These are phyloP conservation scores for Candida cerambycidarum DNA, from an alignment of 805 yeast genomes.

Conservation along the genomic window DNA sequence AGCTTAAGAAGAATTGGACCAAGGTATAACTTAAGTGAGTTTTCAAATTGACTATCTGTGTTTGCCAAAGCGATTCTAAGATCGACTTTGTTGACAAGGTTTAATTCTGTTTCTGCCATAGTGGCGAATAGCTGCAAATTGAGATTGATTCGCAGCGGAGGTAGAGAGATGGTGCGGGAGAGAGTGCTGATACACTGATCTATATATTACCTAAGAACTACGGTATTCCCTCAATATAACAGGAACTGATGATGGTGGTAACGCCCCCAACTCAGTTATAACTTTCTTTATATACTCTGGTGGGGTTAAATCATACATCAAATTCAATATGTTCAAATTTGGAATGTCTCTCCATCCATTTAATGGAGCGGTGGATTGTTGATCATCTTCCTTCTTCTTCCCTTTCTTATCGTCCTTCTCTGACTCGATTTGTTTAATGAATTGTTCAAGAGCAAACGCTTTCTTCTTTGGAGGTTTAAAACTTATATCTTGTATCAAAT, in stretches of 20 bases:
- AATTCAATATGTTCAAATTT: slow-evolving; percentile 70
- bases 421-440: slow-evolving; percentile 45
- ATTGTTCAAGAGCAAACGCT: slow-evolving; percentile 66
- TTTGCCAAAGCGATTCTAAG: slow-evolving; percentile 76
- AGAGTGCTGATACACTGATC: no score
- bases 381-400: slow-evolving; percentile 14
- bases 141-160: no score
- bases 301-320: slow-evolving; percentile 92
- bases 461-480: slow-evolving; percentile 55
- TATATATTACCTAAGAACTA: no score
- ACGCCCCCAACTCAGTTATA: slow-evolving; percentile 91
- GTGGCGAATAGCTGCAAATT: not conserved
- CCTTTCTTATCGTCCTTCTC: slow-evolving; percentile 17
- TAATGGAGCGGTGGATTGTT: slow-evolving; percentile 46
- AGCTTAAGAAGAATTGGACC: slow-evolving; percentile 79
- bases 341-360: slow-evolving; percentile 64
- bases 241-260: slow-evolving; percentile 98
- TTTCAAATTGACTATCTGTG: slow-evolving; percentile 61
- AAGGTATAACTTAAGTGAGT: slow-evolving; percentile 59
- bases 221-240: slow-evolving; percentile 93
- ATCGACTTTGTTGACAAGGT: slow-evolving; percentile 74
- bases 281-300: slow-evolving; percentile 92
- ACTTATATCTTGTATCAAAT: slow-evolving; percentile 50
- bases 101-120: slow-evolving; percentile 50
- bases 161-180: no score